Percentiles rank a stretch among this genome's conserved stretches.
These are phyloP conservation scores for Plasmodium vinckei DNA, from an alignment of 169 alveolate species.

Conservation along the genomic window DNA sequence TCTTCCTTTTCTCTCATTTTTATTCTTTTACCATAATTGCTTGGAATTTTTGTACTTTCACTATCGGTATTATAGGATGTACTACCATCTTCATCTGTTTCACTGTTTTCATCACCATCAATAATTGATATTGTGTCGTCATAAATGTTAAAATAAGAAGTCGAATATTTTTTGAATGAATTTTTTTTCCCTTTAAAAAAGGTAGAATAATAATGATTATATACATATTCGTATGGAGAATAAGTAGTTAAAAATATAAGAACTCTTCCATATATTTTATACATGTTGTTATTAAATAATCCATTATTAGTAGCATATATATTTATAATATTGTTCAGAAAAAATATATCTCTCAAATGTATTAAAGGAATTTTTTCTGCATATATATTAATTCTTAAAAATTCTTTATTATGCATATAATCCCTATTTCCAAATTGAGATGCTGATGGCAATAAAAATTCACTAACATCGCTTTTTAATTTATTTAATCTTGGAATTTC, in stretches of 20 bases:
- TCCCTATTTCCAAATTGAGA: slow-evolving; percentile 64
- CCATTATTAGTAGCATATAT: slow-evolving; percentile 41
- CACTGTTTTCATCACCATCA: not conserved
- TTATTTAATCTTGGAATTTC: not conserved
- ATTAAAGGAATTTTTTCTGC: slow-evolving; percentile 65
- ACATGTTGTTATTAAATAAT: slow-evolving; percentile 30
- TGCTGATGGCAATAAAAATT: slow-evolving; percentile 59
- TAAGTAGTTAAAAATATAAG: slow-evolving; percentile 60
- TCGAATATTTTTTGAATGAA: slow-evolving; percentile 27
- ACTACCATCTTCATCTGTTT: not conserved
- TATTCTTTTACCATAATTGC: too few relatives aligned
- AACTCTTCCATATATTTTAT: slow-evolving; percentile 52
- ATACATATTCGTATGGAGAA: slow-evolving; percentile 72
- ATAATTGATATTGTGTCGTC: slow-evolving; percentile 17
- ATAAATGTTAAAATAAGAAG: slow-evolving; percentile 31
- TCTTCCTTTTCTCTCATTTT: too few relatives aligned
- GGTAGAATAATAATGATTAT: slow-evolving; percentile 47
- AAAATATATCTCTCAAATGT: slow-evolving; percentile 63
- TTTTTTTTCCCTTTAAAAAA: slow-evolving; percentile 6
- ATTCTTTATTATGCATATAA: slow-evolving; percentile 37
- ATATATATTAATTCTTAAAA: slow-evolving; percentile 61
- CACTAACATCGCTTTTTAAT: slow-evolving; percentile 28
- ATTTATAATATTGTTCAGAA: slow-evolving; percentile 49
- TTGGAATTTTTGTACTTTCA: not conserved
- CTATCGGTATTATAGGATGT: not conserved